A percentile compares a stretch with the other conserved stretches of the same genome.
phyloP scores from a whole-genome alignment of 331 rosid genomes.

The Pyrus hybrid region DNA sequence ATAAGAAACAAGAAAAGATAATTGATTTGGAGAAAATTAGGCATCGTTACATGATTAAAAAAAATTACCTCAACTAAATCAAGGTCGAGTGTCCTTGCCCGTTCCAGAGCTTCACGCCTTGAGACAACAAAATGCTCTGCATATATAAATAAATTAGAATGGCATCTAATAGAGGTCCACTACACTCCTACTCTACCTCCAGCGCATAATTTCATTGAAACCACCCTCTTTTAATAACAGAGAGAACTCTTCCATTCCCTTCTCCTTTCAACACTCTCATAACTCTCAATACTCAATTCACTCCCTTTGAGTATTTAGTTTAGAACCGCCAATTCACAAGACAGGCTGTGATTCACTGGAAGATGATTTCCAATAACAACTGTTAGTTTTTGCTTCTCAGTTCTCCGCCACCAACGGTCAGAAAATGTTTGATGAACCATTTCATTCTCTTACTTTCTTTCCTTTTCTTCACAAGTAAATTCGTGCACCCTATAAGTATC shows the following conservation, averaged over 20 bases:
- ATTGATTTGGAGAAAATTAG: not conserved
- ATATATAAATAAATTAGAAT: conserved; percentile 10
- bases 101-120: conserved; percentile 55
- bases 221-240: not conserved
- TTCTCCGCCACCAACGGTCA: not conserved
- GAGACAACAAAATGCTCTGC: conserved; percentile 67
- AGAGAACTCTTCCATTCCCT: not conserved
- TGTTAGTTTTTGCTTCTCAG: not conserved
- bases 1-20: not conserved
- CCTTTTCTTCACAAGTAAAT: not conserved
- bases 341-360: not conserved
- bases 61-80: conserved; percentile 87
- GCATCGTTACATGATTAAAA: conserved; percentile 4
- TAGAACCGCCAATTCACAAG: not conserved
- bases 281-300: not conserved
- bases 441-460: not conserved
- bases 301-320: not conserved
- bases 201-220: not conserved
- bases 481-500: not conserved
- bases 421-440: not conserved
- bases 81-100: conserved; percentile 59
- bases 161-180: not conserved
- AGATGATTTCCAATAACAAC: not conserved
- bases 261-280: not conserved
- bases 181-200: not conserved